Evolutionary conservation across 2,329 filamentous ascomycete species (phyloP).

Genomic region (Diaporthe sp.): DNA sequence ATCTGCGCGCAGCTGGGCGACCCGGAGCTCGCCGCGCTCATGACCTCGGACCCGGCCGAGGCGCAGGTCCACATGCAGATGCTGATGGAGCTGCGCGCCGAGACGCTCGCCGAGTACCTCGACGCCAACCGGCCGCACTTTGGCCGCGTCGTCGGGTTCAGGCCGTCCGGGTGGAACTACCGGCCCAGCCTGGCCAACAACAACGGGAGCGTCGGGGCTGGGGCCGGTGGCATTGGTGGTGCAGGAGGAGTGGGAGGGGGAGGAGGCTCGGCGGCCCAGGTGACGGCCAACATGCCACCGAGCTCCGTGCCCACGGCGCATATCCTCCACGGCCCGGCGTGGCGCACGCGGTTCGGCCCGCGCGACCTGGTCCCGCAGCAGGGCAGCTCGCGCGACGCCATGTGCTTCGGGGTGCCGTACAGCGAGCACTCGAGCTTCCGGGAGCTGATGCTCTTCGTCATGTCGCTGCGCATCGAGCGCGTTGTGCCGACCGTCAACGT

Average conservation of each 20-base stretch:
- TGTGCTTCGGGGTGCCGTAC: slow-evolving; percentile 95
- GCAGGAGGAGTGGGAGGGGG: slow-evolving; percentile 20
- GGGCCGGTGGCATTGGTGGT: neutral
- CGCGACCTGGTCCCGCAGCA: slow-evolving; percentile 84
- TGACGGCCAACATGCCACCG: slow-evolving; percentile 68
- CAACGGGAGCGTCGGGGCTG: slow-evolving; percentile 41
- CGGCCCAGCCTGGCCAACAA: slow-evolving; percentile 75
- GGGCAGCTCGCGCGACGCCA: slow-evolving; percentile 84
- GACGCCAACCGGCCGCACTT: slow-evolving; percentile 85
- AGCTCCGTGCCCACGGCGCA: slow-evolving; percentile 63
- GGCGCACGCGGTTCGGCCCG: slow-evolving; percentile 81
- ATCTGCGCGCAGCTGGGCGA: slow-evolving; percentile 91
- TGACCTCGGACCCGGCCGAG: slow-evolving; percentile 84
- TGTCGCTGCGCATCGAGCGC: slow-evolving; percentile 87
- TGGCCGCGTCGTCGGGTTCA: slow-evolving; percentile 88
- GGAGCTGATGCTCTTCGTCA: slow-evolving; percentile 94
- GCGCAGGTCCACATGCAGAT: slow-evolving; percentile 99
- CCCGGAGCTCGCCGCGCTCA: slow-evolving; percentile 79
- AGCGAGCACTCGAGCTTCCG: slow-evolving; percentile 96
- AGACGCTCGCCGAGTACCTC: slow-evolving; percentile 92
- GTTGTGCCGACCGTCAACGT: slow-evolving; percentile 95
- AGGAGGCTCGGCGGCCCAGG: slow-evolving; percentile 56
- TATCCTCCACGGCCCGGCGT: slow-evolving; percentile 72
- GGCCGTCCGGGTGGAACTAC: slow-evolving; percentile 96
- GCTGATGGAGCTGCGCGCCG: slow-evolving; percentile 91